Evolutionary conservation across 2,329 filamentous ascomycete genomes (phyloP), one percentile per base, ranked within the genome.

Genomic region (Sphaerulina populicola): DNA sequence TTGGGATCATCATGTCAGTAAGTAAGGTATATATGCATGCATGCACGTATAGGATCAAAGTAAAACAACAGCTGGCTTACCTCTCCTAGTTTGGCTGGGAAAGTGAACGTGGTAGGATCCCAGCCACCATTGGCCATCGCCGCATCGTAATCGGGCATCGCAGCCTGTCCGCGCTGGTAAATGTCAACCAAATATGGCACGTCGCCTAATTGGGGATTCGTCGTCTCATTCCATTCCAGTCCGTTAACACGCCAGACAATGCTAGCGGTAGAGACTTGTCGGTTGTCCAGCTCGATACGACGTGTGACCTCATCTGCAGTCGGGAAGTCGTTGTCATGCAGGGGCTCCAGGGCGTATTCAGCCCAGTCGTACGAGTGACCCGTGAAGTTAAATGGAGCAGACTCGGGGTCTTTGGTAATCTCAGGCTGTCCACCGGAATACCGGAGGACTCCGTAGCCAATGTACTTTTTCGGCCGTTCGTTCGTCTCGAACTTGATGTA

Each of bases 41-140:
- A 27, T 6, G 23, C 6, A 27, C 3, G 3, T 3, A 27, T 5
- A 7, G 5, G 4, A 27, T 27, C 12, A 35, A n/a, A 11, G 31
- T 35, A 18, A 18, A 18, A 18, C 2, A 18, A 18, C 18, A 18
- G 18, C 18, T 11, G 12, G 1, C 80, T 63, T 0, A 79, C 74
- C 60, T 83, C 79, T 23, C 78, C 79, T 1, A 80, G 60, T 39
- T 71, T 69, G 0, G 75, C 78, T 0, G 79, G 76, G 60, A 74
- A 82, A 0, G 74, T 71, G 9, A 68, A 64, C 0, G 71, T 75
- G 0, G 52, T 58, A 0, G 77, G 77, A 53, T 83, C 79, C 69
- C 75, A 80, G 12, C 77, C 78, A 12, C 67, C 55, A 57, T 80
- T 76, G 10, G 62, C 61, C 0, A 78, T 18, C 0, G 79, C 78